Evolutionary conservation across 192 early-diverging fungal genomes (phyloP), one percentile per base, ranked within the genome.

Genomic region (Thamnidium elegans): DNA sequence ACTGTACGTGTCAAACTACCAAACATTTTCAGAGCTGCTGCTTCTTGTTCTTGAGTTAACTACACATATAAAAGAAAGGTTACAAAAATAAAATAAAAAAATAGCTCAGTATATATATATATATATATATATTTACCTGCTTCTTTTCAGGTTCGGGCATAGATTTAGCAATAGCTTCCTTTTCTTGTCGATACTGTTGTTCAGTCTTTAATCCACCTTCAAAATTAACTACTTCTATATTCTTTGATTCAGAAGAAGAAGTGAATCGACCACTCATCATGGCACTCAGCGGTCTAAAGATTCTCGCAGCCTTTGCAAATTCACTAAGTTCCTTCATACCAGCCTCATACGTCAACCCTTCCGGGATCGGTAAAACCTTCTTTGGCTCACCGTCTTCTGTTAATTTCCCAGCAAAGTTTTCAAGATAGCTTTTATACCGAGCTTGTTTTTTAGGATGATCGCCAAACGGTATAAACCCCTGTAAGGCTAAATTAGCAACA

Each of bases 391-490:
- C 63, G 61, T 78, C 64, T 14, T 53, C 56, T 0, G 30, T 62
- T 44, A 70, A 39, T 9, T 82, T 34, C 9, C 83, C 87, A n/a
- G 88, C 85, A 34, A 84, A 81, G 9, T 76, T 65, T 67, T 90
- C 81, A 23, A 94, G 56, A 68, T 87, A 94, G 2, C 78, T 54
- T 31, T 80, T 80, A 74, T 94, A 94, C 20, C 92, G 79, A 5
- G 50, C 73, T 65, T 94, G 92, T 55, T 94, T 94, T 1, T 79
- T 73, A 7, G 76, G 50, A 55, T 87, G 85, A 44, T 79, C 83
- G 13, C 77, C 79, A 77, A 92, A 94, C 0, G 92, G 92, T 63
- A 93, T 88, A 66, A 89, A 93, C 11, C 91, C 91, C 68, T 82
- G 82, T 13, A 94, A 62, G 0, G 91, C 90, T 0, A 83, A 79